Evolutionary conservation across 2,329 filamentous ascomycete genomes (phyloP).

Genomic region (Fusarium tjaetaba): DNA sequence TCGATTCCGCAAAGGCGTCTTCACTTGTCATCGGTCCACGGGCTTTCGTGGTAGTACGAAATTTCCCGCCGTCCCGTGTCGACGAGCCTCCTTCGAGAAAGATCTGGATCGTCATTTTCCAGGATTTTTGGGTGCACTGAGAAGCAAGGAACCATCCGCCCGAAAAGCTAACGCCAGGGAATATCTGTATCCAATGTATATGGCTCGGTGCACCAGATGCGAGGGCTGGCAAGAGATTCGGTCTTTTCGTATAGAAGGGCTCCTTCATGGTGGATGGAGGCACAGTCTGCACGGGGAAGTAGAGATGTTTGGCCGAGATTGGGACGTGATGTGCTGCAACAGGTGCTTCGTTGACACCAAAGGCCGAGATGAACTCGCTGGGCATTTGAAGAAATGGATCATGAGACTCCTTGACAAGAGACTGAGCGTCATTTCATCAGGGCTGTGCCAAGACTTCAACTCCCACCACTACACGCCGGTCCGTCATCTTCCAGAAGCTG

Average conservation of each 20-base stretch:
- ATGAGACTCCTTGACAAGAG: neutral
- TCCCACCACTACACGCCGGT: fast-evolving
- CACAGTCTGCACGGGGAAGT: neutral
- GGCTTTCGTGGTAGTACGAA: neutral
- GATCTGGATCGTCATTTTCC: slow-evolving; percentile 24
- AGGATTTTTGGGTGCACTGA: neutral
- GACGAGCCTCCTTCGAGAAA: neutral
- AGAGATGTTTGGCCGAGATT: neutral
- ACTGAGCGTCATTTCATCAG: neutral
- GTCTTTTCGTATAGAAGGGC: slow-evolving; percentile 4
- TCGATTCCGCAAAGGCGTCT: neutral
- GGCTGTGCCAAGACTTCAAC: neutral
- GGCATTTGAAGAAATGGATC: neutral
- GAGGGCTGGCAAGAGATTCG: slow-evolving; percentile 30
- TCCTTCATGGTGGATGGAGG: neutral
- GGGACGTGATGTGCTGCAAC: slow-evolving; percentile 5
- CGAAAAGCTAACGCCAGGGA: neutral
- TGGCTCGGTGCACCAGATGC: slow-evolving; percentile 24
- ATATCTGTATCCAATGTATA: slow-evolving; percentile 9
- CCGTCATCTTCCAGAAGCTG: neutral
- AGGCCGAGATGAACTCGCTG: neutral
- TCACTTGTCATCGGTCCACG: neutral
- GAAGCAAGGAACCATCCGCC: neutral
- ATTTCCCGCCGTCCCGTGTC: neutral
- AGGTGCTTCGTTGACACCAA: slow-evolving; percentile 1